A percentile compares a stretch with the other conserved stretches of the same genome.
phyloP scores from a whole-genome alignment of 192 early-diverging fungal genomes.

The Podochytrium sp. region DNA sequence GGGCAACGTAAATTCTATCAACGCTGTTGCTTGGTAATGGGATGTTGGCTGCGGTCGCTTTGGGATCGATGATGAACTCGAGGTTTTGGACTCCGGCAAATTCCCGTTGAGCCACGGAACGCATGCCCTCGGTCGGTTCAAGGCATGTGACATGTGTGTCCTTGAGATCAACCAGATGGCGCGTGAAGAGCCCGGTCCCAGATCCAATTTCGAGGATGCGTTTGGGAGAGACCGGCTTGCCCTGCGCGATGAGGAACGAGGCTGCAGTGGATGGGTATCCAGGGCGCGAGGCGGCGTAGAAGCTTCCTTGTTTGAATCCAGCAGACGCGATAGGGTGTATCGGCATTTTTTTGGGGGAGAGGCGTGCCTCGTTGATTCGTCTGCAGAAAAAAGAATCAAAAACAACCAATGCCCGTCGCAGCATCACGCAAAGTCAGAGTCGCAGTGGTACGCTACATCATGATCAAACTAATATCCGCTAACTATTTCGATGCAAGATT shows the following conservation, averaged over 20 bases:
- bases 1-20: background rate
- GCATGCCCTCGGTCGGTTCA: background rate
- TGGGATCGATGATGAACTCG: background rate
- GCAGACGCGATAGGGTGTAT: slow-evolving; percentile 8
- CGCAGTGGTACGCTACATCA: too few relatives aligned
- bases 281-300: slow-evolving; percentile 19
- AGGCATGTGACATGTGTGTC: background rate
- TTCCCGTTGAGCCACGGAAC: background rate
- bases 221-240: background rate
- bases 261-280: slow-evolving; percentile 14
- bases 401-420: too few relatives aligned
- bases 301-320: slow-evolving; percentile 22
- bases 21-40: background rate
- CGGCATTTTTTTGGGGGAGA: too few relatives aligned
- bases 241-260: background rate
- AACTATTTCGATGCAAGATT: too few relatives aligned
- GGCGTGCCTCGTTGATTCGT: too few relatives aligned
- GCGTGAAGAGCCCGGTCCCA: slow-evolving; percentile 4
- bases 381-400: too few relatives aligned
- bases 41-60: background rate
- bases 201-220: slow-evolving; percentile 1
- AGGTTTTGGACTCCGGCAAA: background rate
- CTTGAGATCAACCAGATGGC: background rate
- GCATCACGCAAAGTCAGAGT: too few relatives aligned
- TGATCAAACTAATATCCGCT: too few relatives aligned